phyloP scores from a whole-genome alignment of 768 basidiomycete species.

The Gelatoporia subvermispora region DNA sequence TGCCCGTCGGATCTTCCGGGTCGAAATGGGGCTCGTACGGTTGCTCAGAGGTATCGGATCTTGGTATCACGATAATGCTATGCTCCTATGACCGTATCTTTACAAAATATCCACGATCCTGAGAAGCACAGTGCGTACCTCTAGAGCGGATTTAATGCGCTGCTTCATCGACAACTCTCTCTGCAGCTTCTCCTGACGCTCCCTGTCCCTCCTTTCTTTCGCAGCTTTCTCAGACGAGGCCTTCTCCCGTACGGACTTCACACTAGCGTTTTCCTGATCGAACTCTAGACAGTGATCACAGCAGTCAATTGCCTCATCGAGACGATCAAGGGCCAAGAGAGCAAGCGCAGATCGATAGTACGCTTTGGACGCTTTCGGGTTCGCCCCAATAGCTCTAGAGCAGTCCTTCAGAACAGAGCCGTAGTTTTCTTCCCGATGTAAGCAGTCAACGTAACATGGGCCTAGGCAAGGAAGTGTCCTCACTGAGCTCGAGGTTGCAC shows the following conservation, averaged over 20 bases:
- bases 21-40: slow-evolving; percentile 66
- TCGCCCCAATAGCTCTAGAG: slow-evolving; percentile 61
- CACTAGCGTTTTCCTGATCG: slow-evolving; percentile 51
- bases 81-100: slow-evolving; percentile 49
- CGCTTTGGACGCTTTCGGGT: slow-evolving; percentile 71
- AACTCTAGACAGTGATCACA: slow-evolving; percentile 63
- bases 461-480: slow-evolving; percentile 21
- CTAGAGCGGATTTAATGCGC: slow-evolving; percentile 54
- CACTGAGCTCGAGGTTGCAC: slow-evolving; percentile 85
- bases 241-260: slow-evolving; percentile 46
- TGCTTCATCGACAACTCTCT: slow-evolving; percentile 49
- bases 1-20: slow-evolving; percentile 51
- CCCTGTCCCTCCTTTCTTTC: slow-evolving; percentile 47
- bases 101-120: background rate
- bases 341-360: slow-evolving; percentile 82
- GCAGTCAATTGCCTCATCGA: slow-evolving; percentile 81
- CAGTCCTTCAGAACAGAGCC: slow-evolving; percentile 85
- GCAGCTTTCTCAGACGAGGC: slow-evolving; percentile 40
- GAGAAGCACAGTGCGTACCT: slow-evolving; percentile 40
- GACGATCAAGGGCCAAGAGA: slow-evolving; percentile 64
- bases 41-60: slow-evolving; percentile 46
- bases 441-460: background rate
- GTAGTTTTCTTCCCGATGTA: slow-evolving; percentile 63
- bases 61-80: slow-evolving; percentile 57
- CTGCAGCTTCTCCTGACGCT: slow-evolving; percentile 42